These are phyloP conservation scores for Lecanosticta acicola DNA, from an alignment of 2,329 filamentous ascomycete genomes.

Conservation along the genomic window DNA sequence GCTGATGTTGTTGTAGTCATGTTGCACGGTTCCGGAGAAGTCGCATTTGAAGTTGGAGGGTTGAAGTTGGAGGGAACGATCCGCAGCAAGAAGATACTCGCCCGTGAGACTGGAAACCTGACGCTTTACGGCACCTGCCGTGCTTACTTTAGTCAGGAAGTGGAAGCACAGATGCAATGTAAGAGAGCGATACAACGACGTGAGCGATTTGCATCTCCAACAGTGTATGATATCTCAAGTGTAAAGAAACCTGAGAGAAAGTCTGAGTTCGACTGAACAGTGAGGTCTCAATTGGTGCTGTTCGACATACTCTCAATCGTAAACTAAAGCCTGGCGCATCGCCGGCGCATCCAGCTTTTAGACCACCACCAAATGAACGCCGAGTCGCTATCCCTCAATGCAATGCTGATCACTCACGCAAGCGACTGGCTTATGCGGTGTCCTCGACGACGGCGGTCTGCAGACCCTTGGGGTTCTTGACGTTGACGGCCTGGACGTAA, in stretches of 20 bases:
- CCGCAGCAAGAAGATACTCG: no score
- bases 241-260: not conserved
- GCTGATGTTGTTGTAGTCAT: no score
- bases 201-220: no score
- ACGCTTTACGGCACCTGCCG: no score
- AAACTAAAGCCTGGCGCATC: slow-evolving; percentile 4
- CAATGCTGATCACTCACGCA: not conserved
- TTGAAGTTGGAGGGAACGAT: no score
- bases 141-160: no score
- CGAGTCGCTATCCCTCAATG: slow-evolving; percentile 1
- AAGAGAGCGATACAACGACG: no score
- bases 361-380: slow-evolving; percentile 4
- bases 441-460: slow-evolving; percentile 80
- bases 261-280: not conserved
- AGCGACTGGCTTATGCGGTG: slow-evolving; percentile 18
- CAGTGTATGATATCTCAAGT: no score
- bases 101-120: no score
- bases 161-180: no score
- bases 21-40: no score
- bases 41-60: no score
- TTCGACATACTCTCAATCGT: slow-evolving; percentile 1
- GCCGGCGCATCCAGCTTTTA: slow-evolving; percentile 2
- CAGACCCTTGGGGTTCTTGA: slow-evolving; percentile 98
- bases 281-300: not conserved
- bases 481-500: slow-evolving; percentile 99